These are phyloP conservation scores for Ceratocystis cacaofunesta DNA, from an alignment of 2,329 filamentous ascomycete genomes.

Conservation along the genomic window DNA sequence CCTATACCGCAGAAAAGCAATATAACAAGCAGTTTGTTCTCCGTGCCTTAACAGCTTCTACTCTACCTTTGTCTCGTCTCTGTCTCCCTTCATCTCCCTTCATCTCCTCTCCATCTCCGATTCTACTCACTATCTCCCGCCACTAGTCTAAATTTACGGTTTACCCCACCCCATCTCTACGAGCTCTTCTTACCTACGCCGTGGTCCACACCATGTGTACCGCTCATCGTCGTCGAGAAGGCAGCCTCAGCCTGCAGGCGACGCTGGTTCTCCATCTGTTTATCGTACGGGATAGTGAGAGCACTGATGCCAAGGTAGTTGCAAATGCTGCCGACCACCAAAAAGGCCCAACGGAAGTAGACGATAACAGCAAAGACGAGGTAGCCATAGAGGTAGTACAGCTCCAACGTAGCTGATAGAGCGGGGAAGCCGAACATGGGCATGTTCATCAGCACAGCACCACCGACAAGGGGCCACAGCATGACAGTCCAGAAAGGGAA, in stretches of 20 bases:
- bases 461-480: slow-evolving; percentile 71
- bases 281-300: slow-evolving; percentile 61
- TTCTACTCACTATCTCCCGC: neutral
- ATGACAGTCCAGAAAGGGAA: slow-evolving; percentile 96
- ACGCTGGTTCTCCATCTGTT: slow-evolving; percentile 39
- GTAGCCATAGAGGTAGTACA: slow-evolving; percentile 72
- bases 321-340: slow-evolving; percentile 86
- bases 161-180: neutral
- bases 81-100: neutral
- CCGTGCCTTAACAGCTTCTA: neutral
- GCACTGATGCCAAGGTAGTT: slow-evolving; percentile 87
- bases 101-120: neutral
- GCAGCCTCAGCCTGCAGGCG: slow-evolving; percentile 13
- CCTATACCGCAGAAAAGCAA: neutral
- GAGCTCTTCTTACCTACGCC: slow-evolving; percentile 17
- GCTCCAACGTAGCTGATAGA: slow-evolving; percentile 51
- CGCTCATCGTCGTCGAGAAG: slow-evolving; percentile 16
- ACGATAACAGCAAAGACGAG: slow-evolving; percentile 69
- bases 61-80: neutral
- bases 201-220: slow-evolving; percentile 15
- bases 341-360: slow-evolving; percentile 83
- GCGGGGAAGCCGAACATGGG: slow-evolving; percentile 58
- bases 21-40: neutral
- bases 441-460: slow-evolving; percentile 69
- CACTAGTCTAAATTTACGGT: too few relatives aligned